Conservation (phyloP, 768 basidiomycete species). For the Leccinum arenicola region DNA sequence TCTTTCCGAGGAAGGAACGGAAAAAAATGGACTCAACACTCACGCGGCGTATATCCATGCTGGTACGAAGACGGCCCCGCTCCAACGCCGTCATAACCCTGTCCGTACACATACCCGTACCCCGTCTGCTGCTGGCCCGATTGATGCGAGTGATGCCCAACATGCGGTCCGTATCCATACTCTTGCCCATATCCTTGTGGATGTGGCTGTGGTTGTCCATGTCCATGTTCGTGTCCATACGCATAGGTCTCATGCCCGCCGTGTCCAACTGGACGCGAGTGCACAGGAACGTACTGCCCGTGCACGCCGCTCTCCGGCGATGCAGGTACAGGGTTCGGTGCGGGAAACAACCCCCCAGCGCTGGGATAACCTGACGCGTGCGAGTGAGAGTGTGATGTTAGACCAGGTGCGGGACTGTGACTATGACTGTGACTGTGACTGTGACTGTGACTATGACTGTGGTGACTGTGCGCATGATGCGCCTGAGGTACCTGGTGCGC, state of each 20-base stretch:
- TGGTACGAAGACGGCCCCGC: not conserved
- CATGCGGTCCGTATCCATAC: not conserved
- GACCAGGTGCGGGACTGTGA: not conserved
- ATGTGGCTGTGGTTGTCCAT: not conserved
- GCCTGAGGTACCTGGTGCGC: not conserved
- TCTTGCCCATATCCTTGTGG: not conserved
- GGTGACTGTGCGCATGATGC: not conserved
- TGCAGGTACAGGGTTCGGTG: not conserved
- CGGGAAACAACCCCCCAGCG: not conserved
- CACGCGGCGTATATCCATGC: constrained; percentile 33
- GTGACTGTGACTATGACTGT: not conserved
- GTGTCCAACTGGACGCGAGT: constrained; percentile 3
- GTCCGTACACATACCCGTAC: not conserved
- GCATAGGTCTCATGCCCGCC: not conserved
- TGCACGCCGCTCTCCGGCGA: not conserved
- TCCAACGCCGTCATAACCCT: not conserved
- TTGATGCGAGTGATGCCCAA: not conserved
- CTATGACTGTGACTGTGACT: not conserved
- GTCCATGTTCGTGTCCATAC: not conserved
- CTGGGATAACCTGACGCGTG: not conserved
- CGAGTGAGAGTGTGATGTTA: not conserved
- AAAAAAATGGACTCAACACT: constrained; percentile 12
- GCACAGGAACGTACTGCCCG: constrained; percentile 5
- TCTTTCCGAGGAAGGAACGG: too few species aligned
- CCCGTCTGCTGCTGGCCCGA: not conserved